Evolutionary conservation across 495 filamentous ascomycete genomes (phyloP).

Genomic region (Pseudoneurospora amorphoporcata): DNA sequence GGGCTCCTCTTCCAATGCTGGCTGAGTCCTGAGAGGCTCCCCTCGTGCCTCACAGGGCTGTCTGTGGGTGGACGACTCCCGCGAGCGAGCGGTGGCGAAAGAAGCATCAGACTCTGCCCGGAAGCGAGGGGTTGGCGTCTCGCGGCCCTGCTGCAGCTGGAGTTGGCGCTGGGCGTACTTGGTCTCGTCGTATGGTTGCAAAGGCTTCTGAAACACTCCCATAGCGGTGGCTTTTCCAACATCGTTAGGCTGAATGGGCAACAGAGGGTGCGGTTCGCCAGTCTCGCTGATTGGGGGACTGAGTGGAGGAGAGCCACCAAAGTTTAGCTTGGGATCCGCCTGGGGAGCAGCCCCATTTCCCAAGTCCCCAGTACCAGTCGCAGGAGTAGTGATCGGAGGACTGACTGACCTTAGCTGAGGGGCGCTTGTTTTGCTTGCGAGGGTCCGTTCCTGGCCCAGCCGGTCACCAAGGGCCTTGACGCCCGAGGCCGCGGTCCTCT

Average conservation of each 20-base stretch:
- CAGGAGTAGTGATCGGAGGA: conserved; percentile 24
- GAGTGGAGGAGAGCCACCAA: conserved; percentile 48
- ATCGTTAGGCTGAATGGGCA: conserved; percentile 65
- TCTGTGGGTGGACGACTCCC: conserved; percentile 22
- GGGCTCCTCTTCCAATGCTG: conserved; percentile 27
- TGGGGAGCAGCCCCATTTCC: conserved; percentile 20
- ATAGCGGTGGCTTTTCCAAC: conserved; percentile 77
- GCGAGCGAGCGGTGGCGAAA: conserved; percentile 16
- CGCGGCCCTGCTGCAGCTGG: conserved; percentile 61
- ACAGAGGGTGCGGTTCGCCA: conserved; percentile 42
- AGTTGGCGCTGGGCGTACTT: conserved; percentile 75
- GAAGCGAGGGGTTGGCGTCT: conserved; percentile 31
- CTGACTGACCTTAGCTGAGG: conserved; percentile 36
- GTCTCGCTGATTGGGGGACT: conserved; percentile 66
- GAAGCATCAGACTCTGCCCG: conserved; percentile 24
- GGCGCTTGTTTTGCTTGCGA: conserved; percentile 37
- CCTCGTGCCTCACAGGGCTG: conserved; percentile 11
- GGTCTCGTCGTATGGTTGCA: conserved; percentile 66
- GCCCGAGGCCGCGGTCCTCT: conserved; percentile 26
- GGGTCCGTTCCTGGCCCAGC: conserved; percentile 21
- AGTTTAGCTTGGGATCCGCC: conserved; percentile 31
- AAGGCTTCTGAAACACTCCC: conserved; percentile 74
- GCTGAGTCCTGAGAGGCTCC: conserved; percentile 7
- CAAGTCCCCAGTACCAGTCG: conserved; percentile 16
- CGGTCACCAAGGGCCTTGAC: conserved; percentile 22